Conservation (phyloP, 2,329 filamentous ascomycete genomes). For the Boeremia lycopersici region DNA sequence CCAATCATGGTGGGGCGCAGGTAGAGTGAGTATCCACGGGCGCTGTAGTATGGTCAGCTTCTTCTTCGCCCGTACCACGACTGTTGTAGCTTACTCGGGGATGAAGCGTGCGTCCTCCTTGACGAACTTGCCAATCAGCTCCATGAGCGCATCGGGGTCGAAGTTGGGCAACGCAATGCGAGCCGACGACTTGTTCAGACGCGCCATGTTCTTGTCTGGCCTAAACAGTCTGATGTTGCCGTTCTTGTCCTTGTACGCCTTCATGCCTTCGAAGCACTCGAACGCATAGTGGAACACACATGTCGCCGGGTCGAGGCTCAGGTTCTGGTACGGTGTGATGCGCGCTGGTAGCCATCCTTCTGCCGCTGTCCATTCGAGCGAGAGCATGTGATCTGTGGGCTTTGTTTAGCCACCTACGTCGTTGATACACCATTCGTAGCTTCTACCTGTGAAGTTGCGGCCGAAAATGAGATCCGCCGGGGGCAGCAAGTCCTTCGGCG, state of each 20-base stretch:
- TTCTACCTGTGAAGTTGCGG: conserved; percentile 80
- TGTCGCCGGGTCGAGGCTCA: conserved; percentile 92
- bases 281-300: conserved; percentile 99
- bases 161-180: conserved; percentile 94
- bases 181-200: conserved; percentile 87
- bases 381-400: conserved; percentile 88
- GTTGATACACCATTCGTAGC: conserved; percentile 8
- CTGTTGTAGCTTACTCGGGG: conserved; percentile 63
- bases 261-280: conserved; percentile 98
- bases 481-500: conserved; percentile 75
- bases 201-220: conserved; percentile 94
- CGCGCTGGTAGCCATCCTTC: conserved; percentile 82
- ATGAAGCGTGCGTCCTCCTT: conserved; percentile 89
- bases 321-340: conserved; percentile 95
- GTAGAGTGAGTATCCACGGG: conserved; percentile 90
- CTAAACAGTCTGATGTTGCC: conserved; percentile 87
- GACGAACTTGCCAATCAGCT: conserved; percentile 80
- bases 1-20: conserved; percentile 96
- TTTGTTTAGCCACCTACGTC: conserved; percentile 20
- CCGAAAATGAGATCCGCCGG: conserved; percentile 89
- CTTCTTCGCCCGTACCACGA: neutral
- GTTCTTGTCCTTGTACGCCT: conserved; percentile 89
- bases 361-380: conserved; percentile 86
- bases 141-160: conserved; percentile 72
- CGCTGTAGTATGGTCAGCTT: conserved; percentile 42